phyloP scores from a whole-genome alignment of 371 early-diverging fungal species.

The Mortierella sp. region DNA sequence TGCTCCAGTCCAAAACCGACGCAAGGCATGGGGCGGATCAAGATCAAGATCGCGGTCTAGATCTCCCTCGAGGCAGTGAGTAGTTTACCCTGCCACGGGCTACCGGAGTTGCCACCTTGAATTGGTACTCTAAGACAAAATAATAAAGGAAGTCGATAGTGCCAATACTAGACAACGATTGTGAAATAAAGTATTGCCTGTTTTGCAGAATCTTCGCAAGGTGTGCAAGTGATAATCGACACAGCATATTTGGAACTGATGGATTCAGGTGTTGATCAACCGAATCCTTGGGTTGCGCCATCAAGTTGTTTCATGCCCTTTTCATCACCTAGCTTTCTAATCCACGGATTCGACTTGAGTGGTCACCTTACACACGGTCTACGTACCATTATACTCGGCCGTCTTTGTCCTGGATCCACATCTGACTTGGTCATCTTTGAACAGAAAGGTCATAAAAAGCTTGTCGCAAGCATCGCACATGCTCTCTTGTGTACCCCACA shows the following conservation, averaged over 20 bases:
- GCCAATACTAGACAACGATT: no score
- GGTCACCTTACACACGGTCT: no score
- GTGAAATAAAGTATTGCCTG: no score
- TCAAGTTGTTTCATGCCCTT: not conserved
- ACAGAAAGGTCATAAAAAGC: no score
- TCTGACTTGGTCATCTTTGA: no score
- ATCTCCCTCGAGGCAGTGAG: not conserved
- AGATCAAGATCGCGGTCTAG: slow-evolving; percentile 4
- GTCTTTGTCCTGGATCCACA: no score
- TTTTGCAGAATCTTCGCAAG: not conserved
- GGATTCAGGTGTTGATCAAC: not conserved
- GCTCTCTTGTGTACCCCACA: not conserved
- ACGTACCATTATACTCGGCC: no score
- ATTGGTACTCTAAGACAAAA: not conserved
- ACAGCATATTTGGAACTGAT: not conserved
- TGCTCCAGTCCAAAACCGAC: slow-evolving; percentile 8
- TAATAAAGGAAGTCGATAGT: not conserved
- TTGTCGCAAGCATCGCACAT: no score
- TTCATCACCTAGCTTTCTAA: not conserved
- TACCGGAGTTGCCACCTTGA: no score
- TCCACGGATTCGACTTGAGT: no score
- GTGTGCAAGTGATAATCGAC: not conserved
- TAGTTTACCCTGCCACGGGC: no score
- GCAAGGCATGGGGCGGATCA: slow-evolving; percentile 1
- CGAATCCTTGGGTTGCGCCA: not conserved